Percentiles rank a stretch among this genome's conserved stretches.
phyloP scores from a whole-genome alignment of 1,139 yeast species.

The Candida buenavistaensis region DNA sequence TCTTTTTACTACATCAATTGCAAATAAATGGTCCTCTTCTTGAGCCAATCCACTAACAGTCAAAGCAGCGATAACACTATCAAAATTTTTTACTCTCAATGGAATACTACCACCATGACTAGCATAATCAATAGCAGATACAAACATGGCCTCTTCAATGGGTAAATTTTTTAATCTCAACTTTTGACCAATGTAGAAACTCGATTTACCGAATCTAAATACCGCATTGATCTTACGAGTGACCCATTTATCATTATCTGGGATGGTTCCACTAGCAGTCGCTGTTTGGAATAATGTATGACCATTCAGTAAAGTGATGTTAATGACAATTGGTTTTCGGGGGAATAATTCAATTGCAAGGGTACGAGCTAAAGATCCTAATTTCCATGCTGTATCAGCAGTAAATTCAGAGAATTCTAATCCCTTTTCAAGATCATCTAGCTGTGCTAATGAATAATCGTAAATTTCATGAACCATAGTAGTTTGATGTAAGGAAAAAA shows the following conservation, averaged over 20 bases:
- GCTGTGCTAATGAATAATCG: conserved; percentile 14
- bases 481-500: no score
- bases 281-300: conserved; percentile 55
- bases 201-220: conserved; percentile 51
- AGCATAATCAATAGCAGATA: conserved; percentile 50
- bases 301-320: conserved; percentile 49
- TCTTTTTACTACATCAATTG: conserved; percentile 21
- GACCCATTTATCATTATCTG: conserved; percentile 63
- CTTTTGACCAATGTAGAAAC: conserved; percentile 55
- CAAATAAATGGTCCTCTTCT: conserved; percentile 46
- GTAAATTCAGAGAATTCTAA: conserved; percentile 22
- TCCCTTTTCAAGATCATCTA: conserved; percentile 18
- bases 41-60: conserved; percentile 62
- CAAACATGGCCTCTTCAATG: conserved; percentile 41
- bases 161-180: conserved; percentile 28
- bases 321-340: conserved; percentile 45
- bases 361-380: conserved; percentile 36
- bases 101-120: conserved; percentile 68
- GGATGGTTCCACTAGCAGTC: conserved; percentile 39
- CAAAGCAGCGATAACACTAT: conserved; percentile 52
- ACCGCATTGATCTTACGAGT: conserved; percentile 54
- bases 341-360: conserved; percentile 22
- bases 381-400: conserved; percentile 34
- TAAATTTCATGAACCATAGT: conserved; percentile 16
- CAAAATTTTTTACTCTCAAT: conserved; percentile 42